phyloP scores from a whole-genome alignment of 1,284 basidiomycete species.

The Pseudomicrostroma phylloplanum region DNA sequence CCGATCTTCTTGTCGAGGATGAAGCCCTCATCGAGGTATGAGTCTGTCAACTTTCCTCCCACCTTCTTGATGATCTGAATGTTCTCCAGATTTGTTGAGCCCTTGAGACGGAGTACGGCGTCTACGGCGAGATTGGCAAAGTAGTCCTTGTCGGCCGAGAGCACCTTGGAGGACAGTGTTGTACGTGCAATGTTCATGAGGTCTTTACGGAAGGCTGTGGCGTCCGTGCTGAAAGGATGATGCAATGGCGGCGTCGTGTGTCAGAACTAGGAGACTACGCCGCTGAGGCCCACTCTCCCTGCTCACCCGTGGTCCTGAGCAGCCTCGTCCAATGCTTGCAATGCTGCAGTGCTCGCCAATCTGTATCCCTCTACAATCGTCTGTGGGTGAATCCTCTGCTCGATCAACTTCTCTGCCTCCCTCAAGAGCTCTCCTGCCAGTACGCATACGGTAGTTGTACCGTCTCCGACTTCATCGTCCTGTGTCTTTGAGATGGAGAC shows the following conservation, averaged over 20 bases:
- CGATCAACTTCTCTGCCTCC: slow-evolving; percentile 93
- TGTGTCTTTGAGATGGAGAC: slow-evolving; percentile 99
- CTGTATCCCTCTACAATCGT: slow-evolving; percentile 99
- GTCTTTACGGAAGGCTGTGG: slow-evolving; percentile 73
- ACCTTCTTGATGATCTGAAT: slow-evolving; percentile 99
- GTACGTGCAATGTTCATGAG: slow-evolving; percentile 94
- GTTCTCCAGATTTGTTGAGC: slow-evolving; percentile 92
- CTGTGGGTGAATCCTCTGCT: slow-evolving; percentile 85
- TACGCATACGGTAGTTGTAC: slow-evolving; percentile 90
- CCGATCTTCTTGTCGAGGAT: slow-evolving; percentile 96
- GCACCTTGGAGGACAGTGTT: slow-evolving; percentile 90
- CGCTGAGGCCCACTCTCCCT: background rate
- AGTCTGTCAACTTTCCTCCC: slow-evolving; percentile 95
- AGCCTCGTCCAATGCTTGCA: slow-evolving; percentile 72
- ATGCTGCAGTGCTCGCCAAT: slow-evolving; percentile 78
- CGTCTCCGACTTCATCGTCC: slow-evolving; percentile 98
- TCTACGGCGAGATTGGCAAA: slow-evolving; percentile 98
- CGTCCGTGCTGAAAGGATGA: slow-evolving; percentile 59
- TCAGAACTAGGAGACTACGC: background rate
- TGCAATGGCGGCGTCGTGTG: background rate
- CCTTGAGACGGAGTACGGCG: slow-evolving; percentile 89
- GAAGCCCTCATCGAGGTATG: slow-evolving; percentile 97
- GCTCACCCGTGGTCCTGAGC: slow-evolving; percentile 77
- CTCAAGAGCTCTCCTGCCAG: slow-evolving; percentile 83
- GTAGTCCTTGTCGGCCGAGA: slow-evolving; percentile 95